Conservation (phyloP, 164 flowering plant genomes). For the Dillenia suffruticosa region DNA sequence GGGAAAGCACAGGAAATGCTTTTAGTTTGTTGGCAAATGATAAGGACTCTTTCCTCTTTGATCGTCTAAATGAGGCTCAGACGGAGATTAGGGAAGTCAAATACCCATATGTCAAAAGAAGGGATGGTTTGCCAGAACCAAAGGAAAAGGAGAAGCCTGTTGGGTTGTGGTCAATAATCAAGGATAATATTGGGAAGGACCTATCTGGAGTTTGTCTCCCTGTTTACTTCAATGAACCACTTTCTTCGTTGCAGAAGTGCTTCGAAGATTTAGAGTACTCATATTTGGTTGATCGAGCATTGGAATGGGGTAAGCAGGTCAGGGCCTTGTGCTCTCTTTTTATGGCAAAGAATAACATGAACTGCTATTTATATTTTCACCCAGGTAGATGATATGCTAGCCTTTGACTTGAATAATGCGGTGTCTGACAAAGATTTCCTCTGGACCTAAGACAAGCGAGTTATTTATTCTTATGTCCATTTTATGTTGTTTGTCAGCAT, state of each 20-base stretch:
- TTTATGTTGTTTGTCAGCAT: too few relatives aligned
- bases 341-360: conserved; percentile 25
- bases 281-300: conserved; percentile 82
- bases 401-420: conserved; percentile 2
- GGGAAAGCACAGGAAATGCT: conserved; percentile 53
- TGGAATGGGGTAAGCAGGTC: conserved; percentile 98
- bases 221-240: conserved; percentile 97
- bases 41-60: conserved; percentile 46
- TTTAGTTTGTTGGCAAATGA: conserved; percentile 33
- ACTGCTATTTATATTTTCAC: conserved; percentile 20
- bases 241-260: conserved; percentile 94
- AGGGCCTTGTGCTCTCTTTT: conserved; percentile 34
- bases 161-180: conserved; percentile 96
- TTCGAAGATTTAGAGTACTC: conserved; percentile 99
- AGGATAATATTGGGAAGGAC: conserved; percentile 97
- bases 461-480: too few relatives aligned
- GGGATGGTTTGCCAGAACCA: conserved; percentile 92
- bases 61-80: conserved; percentile 35
- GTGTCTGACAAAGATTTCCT: too few relatives aligned
- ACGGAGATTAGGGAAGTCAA: conserved; percentile 44
- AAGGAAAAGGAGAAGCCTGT: conserved; percentile 96
- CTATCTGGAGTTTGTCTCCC: conserved; percentile 98
- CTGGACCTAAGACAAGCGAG: too few relatives aligned
- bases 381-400: conserved; percentile 20
- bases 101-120: conserved; percentile 77